Evolutionary conservation across 2,329 filamentous ascomycete species (phyloP), one percentile per base, ranked within the genome.

Genomic region (Davidsoniella eucalypti): DNA sequence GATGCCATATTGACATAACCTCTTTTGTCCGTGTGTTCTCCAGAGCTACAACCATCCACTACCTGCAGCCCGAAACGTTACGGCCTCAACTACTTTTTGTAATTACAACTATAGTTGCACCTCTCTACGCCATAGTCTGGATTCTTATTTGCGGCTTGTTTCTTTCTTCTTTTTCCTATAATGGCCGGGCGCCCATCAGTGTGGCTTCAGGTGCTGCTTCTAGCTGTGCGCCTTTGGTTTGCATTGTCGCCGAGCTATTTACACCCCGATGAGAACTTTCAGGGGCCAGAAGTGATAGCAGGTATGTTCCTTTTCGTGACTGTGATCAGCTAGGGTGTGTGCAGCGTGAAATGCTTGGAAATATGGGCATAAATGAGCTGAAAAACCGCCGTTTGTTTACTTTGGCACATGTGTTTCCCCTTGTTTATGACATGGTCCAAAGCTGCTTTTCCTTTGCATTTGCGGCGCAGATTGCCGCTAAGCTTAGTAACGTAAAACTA

Each of bases 201-300:
- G 10, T 12, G n/a, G 18, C 43, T 53, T 10, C 47, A 49, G 36
- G 47, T 96, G 55, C 68, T 93, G 51, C 73, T 98, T 59, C 73
- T 94, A 60, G 70, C 92, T 57, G 78, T 94, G 60, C 83, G 92
- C 65, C 74, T 96, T 61, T 96, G 90, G 76, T 90, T 96, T 64
- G 90, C 92, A 54, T 69, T 96, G 56, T 88, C 84, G 55, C 85
- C 92, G 53, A 96, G 90, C 71, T 98, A 98, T 65, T 77, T 98
- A 44, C 92, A 98, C 65, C 92, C 92, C 4, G 92, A 98, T 69
- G 92, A 98, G 73, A 92, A 96, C 70, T 98, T 98, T 61, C 92
- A 98, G 68, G 92, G 92, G 36, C 92, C 92, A 14, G 92, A 98
- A 70, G 82, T 96, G 56, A 92, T 96, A 61, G 88, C 90, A 61